phyloP scores from a whole-genome alignment of 345 rosid species.

The Brassica incana region DNA sequence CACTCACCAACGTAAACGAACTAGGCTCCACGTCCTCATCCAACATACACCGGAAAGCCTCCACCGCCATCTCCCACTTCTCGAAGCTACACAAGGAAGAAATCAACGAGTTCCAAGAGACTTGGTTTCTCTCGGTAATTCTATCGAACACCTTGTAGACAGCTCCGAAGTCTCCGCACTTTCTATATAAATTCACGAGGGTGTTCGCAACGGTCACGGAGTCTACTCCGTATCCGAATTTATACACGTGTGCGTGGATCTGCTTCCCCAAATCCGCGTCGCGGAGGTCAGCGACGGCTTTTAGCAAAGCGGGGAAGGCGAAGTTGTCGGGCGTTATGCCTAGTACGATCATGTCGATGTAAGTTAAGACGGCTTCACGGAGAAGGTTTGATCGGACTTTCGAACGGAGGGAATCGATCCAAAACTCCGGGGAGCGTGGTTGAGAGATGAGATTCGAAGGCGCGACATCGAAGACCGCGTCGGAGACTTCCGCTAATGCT shows the following conservation, averaged over 20 bases:
- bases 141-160: conserved; percentile 70
- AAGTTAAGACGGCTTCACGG: conserved; percentile 62
- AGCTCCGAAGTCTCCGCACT: conserved; percentile 58
- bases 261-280: conserved; percentile 63
- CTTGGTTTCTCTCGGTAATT: conserved; percentile 72
- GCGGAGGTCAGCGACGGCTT: conserved; percentile 58
- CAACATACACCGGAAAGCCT: conserved; percentile 63
- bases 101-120: conserved; percentile 87
- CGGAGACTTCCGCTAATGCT: not conserved
- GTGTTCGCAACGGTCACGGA: conserved; percentile 63
- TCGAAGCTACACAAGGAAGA: conserved; percentile 60
- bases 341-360: conserved; percentile 55
- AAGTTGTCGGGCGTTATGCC: conserved; percentile 64
- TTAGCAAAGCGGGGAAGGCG: conserved; percentile 74
- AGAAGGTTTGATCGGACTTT: conserved; percentile 56
- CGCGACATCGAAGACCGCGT: conserved; percentile 13
- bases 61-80: conserved; percentile 71
- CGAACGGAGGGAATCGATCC: conserved; percentile 69
- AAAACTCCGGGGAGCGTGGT: conserved; percentile 46
- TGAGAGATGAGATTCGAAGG: conserved; percentile 31
- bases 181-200: conserved; percentile 70
- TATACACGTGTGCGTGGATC: conserved; percentile 75
- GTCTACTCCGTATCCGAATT: conserved; percentile 56
- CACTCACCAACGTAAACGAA: conserved; percentile 82
- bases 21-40: conserved; percentile 60